phyloP scores from a whole-genome alignment of 345 rosid genomes.

The Salix caprea region DNA sequence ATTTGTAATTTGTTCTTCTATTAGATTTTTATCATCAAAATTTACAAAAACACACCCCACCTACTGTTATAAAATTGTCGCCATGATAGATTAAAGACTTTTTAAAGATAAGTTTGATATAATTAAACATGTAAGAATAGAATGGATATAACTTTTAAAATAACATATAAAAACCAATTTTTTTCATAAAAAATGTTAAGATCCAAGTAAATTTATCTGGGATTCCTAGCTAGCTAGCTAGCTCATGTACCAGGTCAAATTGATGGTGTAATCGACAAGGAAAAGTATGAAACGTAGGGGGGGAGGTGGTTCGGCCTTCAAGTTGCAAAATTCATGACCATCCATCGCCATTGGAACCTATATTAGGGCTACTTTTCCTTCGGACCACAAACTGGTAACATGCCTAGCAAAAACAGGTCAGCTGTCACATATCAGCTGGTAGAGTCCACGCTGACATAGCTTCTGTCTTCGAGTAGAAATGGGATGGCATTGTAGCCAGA shows the following conservation, averaged over 20 bases:
- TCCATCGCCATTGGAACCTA: too few species aligned
- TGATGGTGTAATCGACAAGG: background rate
- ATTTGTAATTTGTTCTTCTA: too few species aligned
- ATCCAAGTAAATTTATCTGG: background rate
- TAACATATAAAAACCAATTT: too few species aligned
- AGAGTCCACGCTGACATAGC: background rate
- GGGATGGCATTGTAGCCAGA: background rate
- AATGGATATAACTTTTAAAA: too few species aligned
- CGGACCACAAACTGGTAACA: background rate
- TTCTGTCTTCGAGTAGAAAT: background rate
- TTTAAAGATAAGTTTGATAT: too few species aligned
- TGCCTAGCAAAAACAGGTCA: background rate
- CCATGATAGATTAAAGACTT: too few species aligned
- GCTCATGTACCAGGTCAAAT: background rate
- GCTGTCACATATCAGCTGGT: background rate
- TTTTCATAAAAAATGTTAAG: too few species aligned
- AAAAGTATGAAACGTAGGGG: background rate
- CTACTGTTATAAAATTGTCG: too few species aligned
- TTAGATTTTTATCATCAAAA: too few species aligned
- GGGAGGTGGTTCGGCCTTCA: background rate
- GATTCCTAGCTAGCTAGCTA: background rate
- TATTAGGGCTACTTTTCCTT: background rate
- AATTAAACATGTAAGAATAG: too few species aligned
- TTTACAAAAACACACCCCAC: too few species aligned
- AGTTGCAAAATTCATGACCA: background rate